These are phyloP conservation scores for Aspergillus pseudoterreus DNA, from an alignment of 2,329 filamentous ascomycete genomes.

Conservation along the genomic window DNA sequence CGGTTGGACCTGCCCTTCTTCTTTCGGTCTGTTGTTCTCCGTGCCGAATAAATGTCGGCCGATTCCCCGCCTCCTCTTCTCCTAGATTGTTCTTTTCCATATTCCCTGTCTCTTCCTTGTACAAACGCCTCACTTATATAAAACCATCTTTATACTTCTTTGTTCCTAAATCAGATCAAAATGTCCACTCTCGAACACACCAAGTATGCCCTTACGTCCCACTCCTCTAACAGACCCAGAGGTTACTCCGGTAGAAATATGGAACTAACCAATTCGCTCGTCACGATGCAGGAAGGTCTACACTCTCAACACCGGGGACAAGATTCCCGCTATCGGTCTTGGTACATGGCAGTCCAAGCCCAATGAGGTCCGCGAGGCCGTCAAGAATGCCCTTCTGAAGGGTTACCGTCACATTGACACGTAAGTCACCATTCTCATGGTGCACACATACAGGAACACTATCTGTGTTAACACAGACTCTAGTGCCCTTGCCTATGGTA, in stretches of 20 bases:
- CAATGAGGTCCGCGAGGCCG: conserved; percentile 49
- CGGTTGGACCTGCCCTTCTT: conserved; percentile 21
- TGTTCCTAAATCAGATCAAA: conserved; percentile 11
- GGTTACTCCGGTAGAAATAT: background rate
- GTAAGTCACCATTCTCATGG: conserved; percentile 25
- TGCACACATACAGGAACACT: background rate
- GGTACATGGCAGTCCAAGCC: conserved; percentile 56
- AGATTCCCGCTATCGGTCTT: conserved; percentile 50
- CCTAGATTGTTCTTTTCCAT: background rate
- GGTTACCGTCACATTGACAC: conserved; percentile 58
- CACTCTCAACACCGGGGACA: conserved; percentile 48
- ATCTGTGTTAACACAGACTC: background rate
- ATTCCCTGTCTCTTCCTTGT: background rate
- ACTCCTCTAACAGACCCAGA: background rate
- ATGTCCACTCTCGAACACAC: conserved; percentile 28
- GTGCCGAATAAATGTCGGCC: background rate
- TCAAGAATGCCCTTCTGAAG: conserved; percentile 46
- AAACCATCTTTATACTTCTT: background rate
- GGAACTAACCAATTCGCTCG: conserved; percentile 1
- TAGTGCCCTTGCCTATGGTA: conserved; percentile 52
- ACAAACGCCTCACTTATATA: background rate
- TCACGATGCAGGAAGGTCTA: conserved; percentile 31
- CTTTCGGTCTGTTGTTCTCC: conserved; percentile 4
- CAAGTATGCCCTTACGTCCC: conserved; percentile 19
- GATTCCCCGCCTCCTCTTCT: background rate